phyloP scores from a whole-genome alignment of 2,329 filamentous ascomycete species.

The Cercospora sesami region DNA sequence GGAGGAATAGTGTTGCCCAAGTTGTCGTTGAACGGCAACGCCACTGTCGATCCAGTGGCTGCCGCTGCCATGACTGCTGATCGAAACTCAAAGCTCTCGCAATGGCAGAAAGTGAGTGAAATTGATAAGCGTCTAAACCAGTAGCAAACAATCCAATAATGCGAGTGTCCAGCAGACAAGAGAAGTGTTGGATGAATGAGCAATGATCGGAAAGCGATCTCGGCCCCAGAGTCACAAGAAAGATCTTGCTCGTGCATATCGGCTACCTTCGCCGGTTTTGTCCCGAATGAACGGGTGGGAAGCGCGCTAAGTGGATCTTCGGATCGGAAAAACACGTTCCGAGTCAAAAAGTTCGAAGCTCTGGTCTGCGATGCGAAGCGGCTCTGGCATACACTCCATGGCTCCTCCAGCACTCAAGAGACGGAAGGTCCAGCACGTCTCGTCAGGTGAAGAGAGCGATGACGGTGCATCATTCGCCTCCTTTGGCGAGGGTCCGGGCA shows the following conservation, averaged over 20 bases:
- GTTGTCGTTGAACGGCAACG: slow-evolving; percentile 39
- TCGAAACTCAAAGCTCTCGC: background rate
- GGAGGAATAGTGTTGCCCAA: slow-evolving; percentile 71
- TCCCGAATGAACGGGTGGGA: background rate
- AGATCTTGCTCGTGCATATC: slow-evolving; percentile 4
- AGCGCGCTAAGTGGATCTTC: background rate
- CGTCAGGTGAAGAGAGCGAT: slow-evolving; percentile 32
- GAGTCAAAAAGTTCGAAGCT: slow-evolving; percentile 13
- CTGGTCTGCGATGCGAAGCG: background rate
- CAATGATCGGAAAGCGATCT: slow-evolving; percentile 1
- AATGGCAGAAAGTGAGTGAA: background rate
- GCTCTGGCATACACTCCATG: slow-evolving; percentile 30
- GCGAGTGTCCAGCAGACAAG: background rate
- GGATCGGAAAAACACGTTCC: background rate
- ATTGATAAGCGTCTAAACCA: background rate
- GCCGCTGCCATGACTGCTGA: background rate
- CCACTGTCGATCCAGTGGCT: slow-evolving; percentile 23
- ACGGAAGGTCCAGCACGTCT: slow-evolving; percentile 39
- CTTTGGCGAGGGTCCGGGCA: slow-evolving; percentile 28
- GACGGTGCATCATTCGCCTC: slow-evolving; percentile 38
- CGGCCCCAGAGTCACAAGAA: slow-evolving; percentile 7
- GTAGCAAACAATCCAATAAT: background rate
- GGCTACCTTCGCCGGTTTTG: background rate
- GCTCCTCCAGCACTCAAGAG: slow-evolving; percentile 37
- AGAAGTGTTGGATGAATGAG: background rate